Evolutionary conservation across 2,329 filamentous ascomycete genomes (phyloP), one percentile per base, ranked within the genome.

Genomic region (Hyphodiscus sp.): DNA sequence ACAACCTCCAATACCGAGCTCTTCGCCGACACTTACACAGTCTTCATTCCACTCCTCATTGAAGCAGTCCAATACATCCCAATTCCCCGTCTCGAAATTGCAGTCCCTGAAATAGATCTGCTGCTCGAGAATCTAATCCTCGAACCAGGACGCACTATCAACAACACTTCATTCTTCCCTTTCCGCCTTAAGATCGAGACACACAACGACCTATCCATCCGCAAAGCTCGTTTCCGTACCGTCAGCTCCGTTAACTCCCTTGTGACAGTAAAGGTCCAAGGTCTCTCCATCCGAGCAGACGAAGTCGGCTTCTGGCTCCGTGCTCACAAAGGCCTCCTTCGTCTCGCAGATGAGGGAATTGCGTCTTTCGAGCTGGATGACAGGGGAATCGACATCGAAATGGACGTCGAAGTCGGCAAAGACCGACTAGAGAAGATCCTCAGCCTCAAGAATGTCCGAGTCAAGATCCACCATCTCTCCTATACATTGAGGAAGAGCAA

Each of bases 271-370:
- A 89, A 87, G 58, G 73, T 96, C 41, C 85, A 90, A 58, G 92
- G 92, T 0, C 73, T 97, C 9, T 95, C 90, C 0, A 77, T 94
- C 51, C 84, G 87, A 42, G 91, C 91, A 2, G 83, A 92, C 20
- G 91, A 96, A 58, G 76, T 97, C 30, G 92, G 92, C 20, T 97
- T 91, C 73, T 95, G 91, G 83, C 74, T 96, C 30, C 86, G 87
- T 10, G 78, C 88, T 0, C 91, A 94, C 67, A 82, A 83, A 15
- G 85, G 89, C 1, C 68, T 95, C 1, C 75, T 95, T 47, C 83
- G 83, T 20, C 76, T 96, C 29, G 81, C 82, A 1, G 91, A 96
- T 63, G 80, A 91, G 68, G 92, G 92, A 3, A 87, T 96, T 47
- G 89, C 87, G 5, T 89, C 86, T 29, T 91, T 97, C 70, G 81